Conservation (phyloP, 2,329 filamentous ascomycete species). For the Aurifilum marmelostoma region DNA sequence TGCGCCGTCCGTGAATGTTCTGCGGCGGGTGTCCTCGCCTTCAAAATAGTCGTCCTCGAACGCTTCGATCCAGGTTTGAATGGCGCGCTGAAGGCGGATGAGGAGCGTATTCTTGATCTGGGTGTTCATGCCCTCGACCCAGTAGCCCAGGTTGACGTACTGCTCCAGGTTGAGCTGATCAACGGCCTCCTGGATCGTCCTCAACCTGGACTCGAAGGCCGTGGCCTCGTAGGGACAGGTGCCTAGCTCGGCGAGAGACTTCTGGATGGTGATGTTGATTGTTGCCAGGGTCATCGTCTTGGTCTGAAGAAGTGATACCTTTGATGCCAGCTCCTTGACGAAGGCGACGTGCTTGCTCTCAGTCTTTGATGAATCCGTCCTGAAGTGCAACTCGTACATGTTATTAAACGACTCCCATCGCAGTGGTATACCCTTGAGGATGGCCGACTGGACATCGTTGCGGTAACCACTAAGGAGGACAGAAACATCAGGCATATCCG, state of each 20-base stretch:
- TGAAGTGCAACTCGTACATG: slow-evolving; percentile 88
- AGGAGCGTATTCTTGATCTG: slow-evolving; percentile 82
- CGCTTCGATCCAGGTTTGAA: slow-evolving; percentile 82
- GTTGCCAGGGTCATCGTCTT: slow-evolving; percentile 80
- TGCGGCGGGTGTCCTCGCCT: slow-evolving; percentile 54
- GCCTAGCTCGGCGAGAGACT: slow-evolving; percentile 79
- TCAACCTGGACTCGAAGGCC: slow-evolving; percentile 79
- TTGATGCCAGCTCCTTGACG: slow-evolving; percentile 87
- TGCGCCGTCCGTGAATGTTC: slow-evolving; percentile 47
- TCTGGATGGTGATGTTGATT: slow-evolving; percentile 81
- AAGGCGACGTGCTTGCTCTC: slow-evolving; percentile 97
- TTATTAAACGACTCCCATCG: slow-evolving; percentile 99
- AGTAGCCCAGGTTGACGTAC: slow-evolving; percentile 88
- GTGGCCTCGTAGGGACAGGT: slow-evolving; percentile 80
- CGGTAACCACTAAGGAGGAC: slow-evolving; percentile 88
- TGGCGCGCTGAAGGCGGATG: slow-evolving; percentile 80
- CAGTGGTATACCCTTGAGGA: slow-evolving; percentile 84
- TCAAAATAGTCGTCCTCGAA: slow-evolving; percentile 68
- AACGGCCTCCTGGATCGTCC: slow-evolving; percentile 86
- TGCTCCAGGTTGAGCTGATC: slow-evolving; percentile 97
- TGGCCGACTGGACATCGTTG: slow-evolving; percentile 82
- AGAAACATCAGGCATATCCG: slow-evolving; percentile 83
- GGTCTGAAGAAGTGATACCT: slow-evolving; percentile 83
- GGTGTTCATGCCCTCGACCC: slow-evolving; percentile 85
- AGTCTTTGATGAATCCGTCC: slow-evolving; percentile 44